These are phyloP conservation scores for Radiomyces spectabilis DNA, from an alignment of 192 early-diverging fungal genomes.

Conservation along the genomic window DNA sequence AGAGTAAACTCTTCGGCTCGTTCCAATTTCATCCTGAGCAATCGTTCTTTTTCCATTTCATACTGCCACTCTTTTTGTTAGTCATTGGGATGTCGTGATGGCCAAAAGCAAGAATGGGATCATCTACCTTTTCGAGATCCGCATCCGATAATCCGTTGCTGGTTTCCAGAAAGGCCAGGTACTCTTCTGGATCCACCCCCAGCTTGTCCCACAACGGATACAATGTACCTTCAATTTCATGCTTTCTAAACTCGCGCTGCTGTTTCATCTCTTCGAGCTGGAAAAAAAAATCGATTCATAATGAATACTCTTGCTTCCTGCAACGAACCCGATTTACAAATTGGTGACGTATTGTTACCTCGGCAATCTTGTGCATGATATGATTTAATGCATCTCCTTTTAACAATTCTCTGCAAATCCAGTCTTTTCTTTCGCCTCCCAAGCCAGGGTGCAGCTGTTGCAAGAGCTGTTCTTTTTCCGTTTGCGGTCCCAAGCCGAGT, in stretches of 20 bases:
- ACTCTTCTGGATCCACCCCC: background rate
- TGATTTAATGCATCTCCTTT: background rate
- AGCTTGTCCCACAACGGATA: slow-evolving; percentile 13
- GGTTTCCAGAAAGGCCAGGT: background rate
- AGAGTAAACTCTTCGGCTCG: slow-evolving; percentile 34
- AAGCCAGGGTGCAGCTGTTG: background rate
- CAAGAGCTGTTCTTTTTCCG: background rate
- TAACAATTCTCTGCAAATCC: background rate
- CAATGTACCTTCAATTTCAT: slow-evolving; percentile 8
- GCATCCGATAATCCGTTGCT: background rate
- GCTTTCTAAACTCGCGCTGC: slow-evolving; percentile 11
- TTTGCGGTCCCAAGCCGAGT: background rate
- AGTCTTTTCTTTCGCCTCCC: background rate
- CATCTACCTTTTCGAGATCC: slow-evolving; percentile 9
- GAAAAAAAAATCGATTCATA: background rate
- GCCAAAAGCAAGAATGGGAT: background rate
- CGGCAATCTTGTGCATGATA: background rate
- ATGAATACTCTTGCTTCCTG: too few species aligned
- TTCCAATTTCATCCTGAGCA: slow-evolving; percentile 31
- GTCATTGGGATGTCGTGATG: background rate
- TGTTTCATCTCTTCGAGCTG: slow-evolving; percentile 19
- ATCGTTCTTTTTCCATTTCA: slow-evolving; percentile 28
- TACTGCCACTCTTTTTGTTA: slow-evolving; percentile 24
- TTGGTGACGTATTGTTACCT: too few species aligned
- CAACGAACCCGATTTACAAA: too few species aligned